These are phyloP conservation scores for Aleurites moluccanus DNA, from an alignment of 441 rosid genomes.

Conservation along the genomic window DNA sequence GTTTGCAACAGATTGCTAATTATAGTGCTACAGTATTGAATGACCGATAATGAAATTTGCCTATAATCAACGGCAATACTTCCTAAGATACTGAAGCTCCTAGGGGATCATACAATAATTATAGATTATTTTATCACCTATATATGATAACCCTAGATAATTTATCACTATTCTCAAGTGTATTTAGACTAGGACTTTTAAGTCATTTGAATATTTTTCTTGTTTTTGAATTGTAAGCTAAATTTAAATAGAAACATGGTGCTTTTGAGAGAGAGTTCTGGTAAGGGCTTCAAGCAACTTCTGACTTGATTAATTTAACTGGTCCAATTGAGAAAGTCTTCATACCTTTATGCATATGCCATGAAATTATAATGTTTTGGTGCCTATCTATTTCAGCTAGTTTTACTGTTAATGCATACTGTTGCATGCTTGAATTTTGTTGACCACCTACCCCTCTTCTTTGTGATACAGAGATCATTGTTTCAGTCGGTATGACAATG, in stretches of 20 bases:
- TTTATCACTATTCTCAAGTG: background rate
- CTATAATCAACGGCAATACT: background rate
- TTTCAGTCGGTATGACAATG: constrained; percentile 98
- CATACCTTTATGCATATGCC: background rate
- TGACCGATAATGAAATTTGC: background rate
- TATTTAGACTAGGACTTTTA: background rate
- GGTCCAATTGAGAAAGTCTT: background rate
- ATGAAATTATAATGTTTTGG: background rate
- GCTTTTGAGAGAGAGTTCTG: background rate
- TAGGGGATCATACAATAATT: background rate
- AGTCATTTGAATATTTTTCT: background rate
- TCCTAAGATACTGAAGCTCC: background rate
- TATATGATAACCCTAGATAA: too few species aligned
- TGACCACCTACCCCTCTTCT: constrained; percentile 3
- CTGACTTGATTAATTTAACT: background rate
- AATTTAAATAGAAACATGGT: background rate
- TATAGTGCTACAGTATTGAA: background rate
- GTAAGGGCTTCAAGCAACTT: background rate
- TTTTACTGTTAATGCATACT: constrained; percentile 4
- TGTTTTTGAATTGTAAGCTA: background rate
- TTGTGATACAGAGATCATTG: constrained; percentile 77
- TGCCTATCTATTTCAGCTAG: background rate
- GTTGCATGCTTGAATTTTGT: background rate
- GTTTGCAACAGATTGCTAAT: background rate
- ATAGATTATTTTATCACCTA: background rate